These are phyloP conservation scores for Mycena belliarum DNA, from an alignment of 768 basidiomycete genomes.

Conservation along the genomic window DNA sequence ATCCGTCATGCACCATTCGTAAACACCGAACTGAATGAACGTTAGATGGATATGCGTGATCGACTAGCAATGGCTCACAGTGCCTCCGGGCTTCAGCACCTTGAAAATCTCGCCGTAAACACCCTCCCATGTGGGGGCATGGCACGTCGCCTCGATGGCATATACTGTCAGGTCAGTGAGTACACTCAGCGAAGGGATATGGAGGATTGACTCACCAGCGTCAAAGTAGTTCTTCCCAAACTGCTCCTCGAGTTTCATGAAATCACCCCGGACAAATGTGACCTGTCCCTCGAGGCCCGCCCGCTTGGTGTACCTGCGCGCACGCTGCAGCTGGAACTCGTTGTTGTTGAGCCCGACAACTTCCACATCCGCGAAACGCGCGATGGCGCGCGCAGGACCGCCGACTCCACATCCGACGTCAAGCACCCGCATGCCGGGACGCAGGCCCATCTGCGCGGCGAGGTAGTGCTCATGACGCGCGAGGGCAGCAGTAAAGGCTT, in stretches of 20 bases:
- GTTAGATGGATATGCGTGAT: too few species aligned
- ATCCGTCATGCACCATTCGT: constrained; percentile 99
- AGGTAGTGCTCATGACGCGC: constrained; percentile 99
- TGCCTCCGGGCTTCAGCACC: constrained; percentile 94
- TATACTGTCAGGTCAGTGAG: too few species aligned
- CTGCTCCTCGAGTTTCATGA: constrained; percentile 90
- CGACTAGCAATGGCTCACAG: constrained; percentile 72
- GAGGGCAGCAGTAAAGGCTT: constrained; percentile 69
- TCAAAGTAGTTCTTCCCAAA: constrained; percentile 95
- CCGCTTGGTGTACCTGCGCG: constrained; percentile 74
- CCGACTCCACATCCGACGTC: constrained; percentile 99
- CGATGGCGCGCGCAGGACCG: constrained; percentile 95
- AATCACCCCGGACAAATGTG: constrained; percentile 88
- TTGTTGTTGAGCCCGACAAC: constrained; percentile 95
- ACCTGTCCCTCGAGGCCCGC: constrained; percentile 79
- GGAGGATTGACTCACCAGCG: constrained; percentile 86
- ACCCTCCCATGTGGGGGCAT: constrained; percentile 94
- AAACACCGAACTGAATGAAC: constrained; percentile 98
- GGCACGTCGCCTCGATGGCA: constrained; percentile 96
- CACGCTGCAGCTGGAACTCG: constrained; percentile 90
- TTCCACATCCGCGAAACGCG: constrained; percentile 81
- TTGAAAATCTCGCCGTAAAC: constrained; percentile 92
- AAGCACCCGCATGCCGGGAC: constrained; percentile 91
- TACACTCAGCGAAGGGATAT: too few species aligned
- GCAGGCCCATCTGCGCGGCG: constrained; percentile 79